Percentiles rank a stretch among this genome's conserved stretches.
These are phyloP conservation scores for Phylloporus rhodoxanthus DNA, from an alignment of 768 basidiomycete species.

Conservation along the genomic window DNA sequence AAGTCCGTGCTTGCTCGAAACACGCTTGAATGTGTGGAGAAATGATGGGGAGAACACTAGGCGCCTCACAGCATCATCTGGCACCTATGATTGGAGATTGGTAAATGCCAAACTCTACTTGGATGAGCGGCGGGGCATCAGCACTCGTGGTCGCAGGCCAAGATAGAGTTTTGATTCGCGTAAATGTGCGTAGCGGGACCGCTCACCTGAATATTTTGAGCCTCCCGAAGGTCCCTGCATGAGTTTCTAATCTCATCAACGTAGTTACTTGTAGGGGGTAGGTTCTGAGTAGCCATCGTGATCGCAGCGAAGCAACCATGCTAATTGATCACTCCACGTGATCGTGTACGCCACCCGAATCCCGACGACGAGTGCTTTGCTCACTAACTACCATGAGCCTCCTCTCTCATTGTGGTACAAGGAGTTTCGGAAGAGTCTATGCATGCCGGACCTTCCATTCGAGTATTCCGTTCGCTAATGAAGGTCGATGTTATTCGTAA, in stretches of 20 bases:
- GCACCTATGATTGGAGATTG: slow-evolving; percentile 41
- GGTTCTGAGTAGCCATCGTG: slow-evolving; percentile 10
- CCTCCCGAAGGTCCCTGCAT: slow-evolving; percentile 41
- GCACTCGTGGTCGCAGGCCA: neutral
- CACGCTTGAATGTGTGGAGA: slow-evolving; percentile 52
- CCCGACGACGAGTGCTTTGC: too few relatives aligned
- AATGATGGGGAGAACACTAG: slow-evolving; percentile 64
- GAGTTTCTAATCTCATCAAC: slow-evolving; percentile 51
- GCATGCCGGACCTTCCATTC: slow-evolving; percentile 10
- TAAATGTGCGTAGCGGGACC: neutral
- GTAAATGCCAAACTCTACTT: slow-evolving; percentile 1
- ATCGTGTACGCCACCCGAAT: slow-evolving; percentile 1
- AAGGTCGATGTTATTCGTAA: slow-evolving; percentile 14
- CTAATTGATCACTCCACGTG: slow-evolving; percentile 15
- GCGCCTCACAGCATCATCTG: slow-evolving; percentile 48
- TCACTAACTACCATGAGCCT: slow-evolving; percentile 10
- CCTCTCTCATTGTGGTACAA: slow-evolving; percentile 9
- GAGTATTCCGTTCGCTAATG: slow-evolving; percentile 9
- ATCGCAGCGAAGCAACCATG: neutral
- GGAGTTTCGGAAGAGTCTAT: slow-evolving; percentile 2
- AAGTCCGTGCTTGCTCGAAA: slow-evolving; percentile 63
- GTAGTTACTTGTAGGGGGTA: slow-evolving; percentile 43
- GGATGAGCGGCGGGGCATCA: neutral
- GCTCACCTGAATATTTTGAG: slow-evolving; percentile 50
- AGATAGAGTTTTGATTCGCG: slow-evolving; percentile 2